Percentiles rank a stretch among this genome's conserved stretches.
phyloP scores from a whole-genome alignment of 2,329 filamentous ascomycete species.

The Zelopaecilomyces penicillatus region DNA sequence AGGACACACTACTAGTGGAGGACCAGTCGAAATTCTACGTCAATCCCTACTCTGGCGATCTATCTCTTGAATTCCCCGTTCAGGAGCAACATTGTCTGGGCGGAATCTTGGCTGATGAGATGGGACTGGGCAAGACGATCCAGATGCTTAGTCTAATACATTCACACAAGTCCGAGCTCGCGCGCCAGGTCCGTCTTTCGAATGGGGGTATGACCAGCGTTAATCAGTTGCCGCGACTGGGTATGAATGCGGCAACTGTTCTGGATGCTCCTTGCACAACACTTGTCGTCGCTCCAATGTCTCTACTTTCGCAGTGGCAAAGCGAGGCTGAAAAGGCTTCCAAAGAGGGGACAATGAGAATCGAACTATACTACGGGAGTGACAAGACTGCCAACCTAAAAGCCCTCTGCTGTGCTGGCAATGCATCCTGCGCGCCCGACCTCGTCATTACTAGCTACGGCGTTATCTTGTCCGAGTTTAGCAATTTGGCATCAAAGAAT shows the following conservation, averaged over 20 bases:
- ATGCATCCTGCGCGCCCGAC: slow-evolving; percentile 70
- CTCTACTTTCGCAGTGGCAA: slow-evolving; percentile 92
- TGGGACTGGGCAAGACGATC: slow-evolving; percentile 97
- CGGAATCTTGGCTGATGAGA: slow-evolving; percentile 89
- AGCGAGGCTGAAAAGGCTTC: slow-evolving; percentile 91
- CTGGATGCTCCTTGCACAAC: slow-evolving; percentile 78
- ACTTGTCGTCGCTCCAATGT: slow-evolving; percentile 93
- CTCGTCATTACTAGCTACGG: slow-evolving; percentile 94
- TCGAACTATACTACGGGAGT: slow-evolving; percentile 82
- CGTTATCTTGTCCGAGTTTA: slow-evolving; percentile 79
- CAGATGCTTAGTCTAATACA: slow-evolving; percentile 96
- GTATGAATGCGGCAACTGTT: slow-evolving; percentile 46
- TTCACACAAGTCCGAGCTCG: slow-evolving; percentile 59
- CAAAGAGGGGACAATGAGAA: slow-evolving; percentile 70
- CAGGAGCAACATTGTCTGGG: slow-evolving; percentile 94
- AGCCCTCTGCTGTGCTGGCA: slow-evolving; percentile 66
- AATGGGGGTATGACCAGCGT: slow-evolving; percentile 32
- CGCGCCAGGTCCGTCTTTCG: slow-evolving; percentile 28
- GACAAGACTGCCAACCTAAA: slow-evolving; percentile 77
- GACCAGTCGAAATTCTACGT: slow-evolving; percentile 76
- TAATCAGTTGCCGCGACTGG: slow-evolving; percentile 54
- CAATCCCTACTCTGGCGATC: slow-evolving; percentile 91
- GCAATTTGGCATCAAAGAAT: slow-evolving; percentile 56
- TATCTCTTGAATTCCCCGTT: slow-evolving; percentile 82
- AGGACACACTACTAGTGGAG: slow-evolving; percentile 57